Conservation (phyloP, 2,329 filamentous ascomycete genomes). For the Cercospora nicotianae region DNA sequence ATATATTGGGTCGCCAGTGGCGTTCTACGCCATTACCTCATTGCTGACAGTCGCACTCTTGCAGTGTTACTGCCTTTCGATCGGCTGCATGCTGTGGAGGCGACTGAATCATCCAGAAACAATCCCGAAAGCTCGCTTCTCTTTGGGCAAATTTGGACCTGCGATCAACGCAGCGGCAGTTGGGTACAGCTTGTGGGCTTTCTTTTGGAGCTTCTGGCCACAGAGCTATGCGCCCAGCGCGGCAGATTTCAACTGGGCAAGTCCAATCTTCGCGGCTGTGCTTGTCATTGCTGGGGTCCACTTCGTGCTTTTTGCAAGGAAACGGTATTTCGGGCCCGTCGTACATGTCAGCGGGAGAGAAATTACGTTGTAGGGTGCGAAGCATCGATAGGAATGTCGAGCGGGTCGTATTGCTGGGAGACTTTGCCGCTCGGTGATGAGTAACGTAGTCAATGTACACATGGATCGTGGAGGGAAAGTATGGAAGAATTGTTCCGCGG, state of each 20-base stretch:
- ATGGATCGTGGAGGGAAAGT: background rate
- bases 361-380: background rate
- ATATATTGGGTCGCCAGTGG: constrained; percentile 41
- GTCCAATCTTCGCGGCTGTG: constrained; percentile 8
- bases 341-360: constrained; percentile 5
- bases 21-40: constrained; percentile 46
- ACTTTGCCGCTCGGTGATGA: background rate
- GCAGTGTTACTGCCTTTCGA: constrained; percentile 27
- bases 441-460: background rate
- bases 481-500: background rate
- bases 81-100: constrained; percentile 32
- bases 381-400: background rate
- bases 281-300: constrained; percentile 5
- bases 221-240: constrained; percentile 7
- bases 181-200: constrained; percentile 22
- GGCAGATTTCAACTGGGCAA: constrained; percentile 13
- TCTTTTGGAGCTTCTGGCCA: constrained; percentile 26
- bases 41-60: constrained; percentile 31
- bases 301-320: constrained; percentile 2
- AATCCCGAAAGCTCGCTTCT: constrained; percentile 24
- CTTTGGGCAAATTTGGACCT: constrained; percentile 25
- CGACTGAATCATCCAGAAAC: constrained; percentile 26
- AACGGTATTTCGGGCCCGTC: constrained; percentile 11
- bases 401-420: background rate
- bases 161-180: constrained; percentile 27